Evolutionary conservation across 192 early-diverging fungal species (phyloP), one percentile per base, ranked within the genome.

Genomic region (Chytriomyces sp.): DNA sequence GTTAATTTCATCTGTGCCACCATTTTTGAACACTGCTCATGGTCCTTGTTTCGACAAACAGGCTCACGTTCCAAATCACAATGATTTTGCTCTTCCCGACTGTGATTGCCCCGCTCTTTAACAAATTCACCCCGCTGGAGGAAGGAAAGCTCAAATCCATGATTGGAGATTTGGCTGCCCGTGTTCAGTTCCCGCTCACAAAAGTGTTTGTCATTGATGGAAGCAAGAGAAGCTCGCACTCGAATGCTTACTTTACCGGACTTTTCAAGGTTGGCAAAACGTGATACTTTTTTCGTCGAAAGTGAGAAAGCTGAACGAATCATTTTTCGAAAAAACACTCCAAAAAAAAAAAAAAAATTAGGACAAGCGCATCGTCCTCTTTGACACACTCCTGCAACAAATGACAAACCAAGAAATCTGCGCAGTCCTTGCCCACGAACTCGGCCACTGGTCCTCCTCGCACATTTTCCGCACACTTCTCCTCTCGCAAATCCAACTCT

Each of bases 201-300:
- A 96, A 98, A 82, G 83, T 98, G 49, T 97, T 93, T 81, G 92
- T 97, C 16, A 92, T 98, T 82, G 97, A 98, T 80, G 96, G 96
- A 16, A 77, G 91, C 77, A 95, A 93, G 81, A 89, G 96, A 23
- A 94, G 92, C 2, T 83, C 93, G 24, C 97, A 98, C 81, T 95
- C 93, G 67, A 97, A 98, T 80, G 97, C 97, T 0, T 98, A 98
- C 79, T 96, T 98, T 81, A 95, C 92, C 76, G 96, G 97, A 0
- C 94, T 98, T 69, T 95, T 94, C 77, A 94, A 94, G 72, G 35
- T 35, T 35, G 35, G 35, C 1, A 35, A 35, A 35, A 35, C 35
- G 35, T 4, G 35, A 35, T 35, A 35, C 35, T 35, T 35, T 35
- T 35, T 35, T 35, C 3, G 35, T 35, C 0, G 0, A 2, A 35